Conservation (phyloP, 805 yeast genomes). For the Suhomyces prunicola region DNA sequence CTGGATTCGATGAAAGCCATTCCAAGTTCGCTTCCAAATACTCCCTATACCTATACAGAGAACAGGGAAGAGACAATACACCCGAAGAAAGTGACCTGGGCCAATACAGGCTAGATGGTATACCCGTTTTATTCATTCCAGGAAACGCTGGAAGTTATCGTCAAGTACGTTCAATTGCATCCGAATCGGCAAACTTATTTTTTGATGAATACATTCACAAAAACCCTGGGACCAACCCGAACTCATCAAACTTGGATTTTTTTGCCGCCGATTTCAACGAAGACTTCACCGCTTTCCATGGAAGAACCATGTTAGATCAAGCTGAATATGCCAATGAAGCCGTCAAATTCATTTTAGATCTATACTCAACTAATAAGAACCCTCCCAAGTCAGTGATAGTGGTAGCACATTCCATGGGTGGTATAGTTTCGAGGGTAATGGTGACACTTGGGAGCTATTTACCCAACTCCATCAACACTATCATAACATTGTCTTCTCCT, state of each 20-base stretch:
- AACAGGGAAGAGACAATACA: constrained; percentile 62
- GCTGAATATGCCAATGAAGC: constrained; percentile 93
- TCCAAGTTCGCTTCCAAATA: constrained; percentile 76
- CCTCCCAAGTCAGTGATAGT: constrained; percentile 72
- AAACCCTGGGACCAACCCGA: constrained; percentile 11
- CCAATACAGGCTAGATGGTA: constrained; percentile 49
- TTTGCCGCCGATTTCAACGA: constrained; percentile 93
- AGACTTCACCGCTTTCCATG: constrained; percentile 95
- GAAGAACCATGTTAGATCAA: constrained; percentile 88
- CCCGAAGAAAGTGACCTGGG: constrained; percentile 43
- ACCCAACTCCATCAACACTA: constrained; percentile 72
- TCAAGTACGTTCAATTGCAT: constrained; percentile 90
- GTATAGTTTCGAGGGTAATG: constrained; percentile 85
- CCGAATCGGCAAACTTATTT: constrained; percentile 62
- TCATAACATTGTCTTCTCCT: constrained; percentile 85
- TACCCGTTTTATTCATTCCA: constrained; percentile 90
- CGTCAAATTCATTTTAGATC: constrained; percentile 63
- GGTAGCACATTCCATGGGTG: constrained; percentile 97
- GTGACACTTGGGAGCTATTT: constrained; percentile 74
- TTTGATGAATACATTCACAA: constrained; percentile 29
- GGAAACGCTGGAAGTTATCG: constrained; percentile 95
- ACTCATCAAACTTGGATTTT: constrained; percentile 62
- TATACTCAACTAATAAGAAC: constrained; percentile 48
- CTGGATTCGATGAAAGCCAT: constrained; percentile 67
- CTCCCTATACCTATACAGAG: constrained; percentile 81